Base-by-base conservation (phyloP, 2,329 filamentous ascomycete species). In the Ploettnerulaceae sp. region DNA sequence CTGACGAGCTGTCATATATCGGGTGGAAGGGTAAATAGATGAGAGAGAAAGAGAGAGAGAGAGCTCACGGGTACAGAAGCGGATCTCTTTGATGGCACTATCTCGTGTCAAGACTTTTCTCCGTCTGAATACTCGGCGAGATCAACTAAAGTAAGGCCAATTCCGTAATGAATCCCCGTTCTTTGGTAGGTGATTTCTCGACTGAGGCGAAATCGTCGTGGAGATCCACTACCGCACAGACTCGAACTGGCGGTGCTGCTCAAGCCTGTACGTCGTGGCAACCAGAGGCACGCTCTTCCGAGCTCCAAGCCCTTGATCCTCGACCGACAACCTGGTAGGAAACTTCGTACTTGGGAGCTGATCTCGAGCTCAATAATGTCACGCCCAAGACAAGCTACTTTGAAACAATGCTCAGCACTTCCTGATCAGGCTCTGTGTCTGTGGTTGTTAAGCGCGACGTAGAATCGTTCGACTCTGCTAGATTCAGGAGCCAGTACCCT, bases 91-190 rank as follows among this genome's bases (percentile, higher is more conserved):
- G 33, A 25, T 22, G 24, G 48, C 45, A 45, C 49, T 52, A 47
- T 52, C 35, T 52, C 47, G 42, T 40, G 49, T 57, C 46, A 52
- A 49, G 47, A 46, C 35, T 42, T 47, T 45, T 44, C 32, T 48
- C 40, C 33, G 49, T 45, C 51, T 25, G 40, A 47, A 52, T 44
- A 45, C 33, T 45, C 47, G 52, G 47, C 42, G 38, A 45, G 45
- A 47, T 54, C 48, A 48, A 25, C 44, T 28, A 20, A 47, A 38
- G 44, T 44, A 43, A 52, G 49, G 49, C 42, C 34, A 49, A 37
- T 45, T 51, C 47, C 43, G 46, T 47, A 49, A 49, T 21, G 20
- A 41, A 39, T 41, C 47, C 47, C 44, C 50, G 47, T 47, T 51
- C 26, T 45, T 34, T 51, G 48, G 44, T 45, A 47, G 24, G 37